Evolutionary conservation across 345 rosid genomes (phyloP), one percentile per base, ranked within the genome.

Genomic region (Trapa bicornis): DNA sequence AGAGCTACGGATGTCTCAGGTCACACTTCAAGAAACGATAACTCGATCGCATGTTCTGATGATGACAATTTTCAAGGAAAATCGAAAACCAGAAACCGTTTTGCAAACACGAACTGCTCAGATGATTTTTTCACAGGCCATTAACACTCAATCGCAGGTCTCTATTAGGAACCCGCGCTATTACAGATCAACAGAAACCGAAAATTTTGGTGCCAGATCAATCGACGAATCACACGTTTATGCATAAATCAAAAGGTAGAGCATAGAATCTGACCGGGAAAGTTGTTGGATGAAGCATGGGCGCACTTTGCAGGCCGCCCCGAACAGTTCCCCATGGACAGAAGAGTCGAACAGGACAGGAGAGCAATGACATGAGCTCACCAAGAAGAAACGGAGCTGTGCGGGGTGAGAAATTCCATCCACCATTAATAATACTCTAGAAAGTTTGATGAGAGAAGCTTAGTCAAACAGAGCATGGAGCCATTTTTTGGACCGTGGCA

Each of bases 251-350:
- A 41, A n/a, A 37, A 41, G 17, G 47, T 12, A 43, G 29, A 33
- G 33, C 37, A 29, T 1, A 60, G 1, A 35, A 37, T 17, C 67
- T 2, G 5, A 71, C 73, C 73, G 16, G 42, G 8, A 32, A 72
- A 61, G 53, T 61, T 60, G 66, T 16, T 45, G 45, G 76, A 65
- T 17, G 76, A 73, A 58, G 65, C 69, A 48, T 64, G 76, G 57
- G 72, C 72, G 33, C 68, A 73, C 69, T 68, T 73, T 29, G 72
- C 68, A 37, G 76, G 72, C 13, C 56, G 47, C 48, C 68, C 65
- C 50, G 45, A 61, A 61, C 76, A 73, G 63, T 68, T 69, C 14
- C 76, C 76, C 76, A 73, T 62, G 54, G 70, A 54, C 1, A 54
- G 9, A 8, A 58, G 37, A 37, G 36, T 50, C 17, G 6, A 2